Conservation (phyloP, 1,139 yeast genomes). For the Entelexis paramagnoliae region DNA sequence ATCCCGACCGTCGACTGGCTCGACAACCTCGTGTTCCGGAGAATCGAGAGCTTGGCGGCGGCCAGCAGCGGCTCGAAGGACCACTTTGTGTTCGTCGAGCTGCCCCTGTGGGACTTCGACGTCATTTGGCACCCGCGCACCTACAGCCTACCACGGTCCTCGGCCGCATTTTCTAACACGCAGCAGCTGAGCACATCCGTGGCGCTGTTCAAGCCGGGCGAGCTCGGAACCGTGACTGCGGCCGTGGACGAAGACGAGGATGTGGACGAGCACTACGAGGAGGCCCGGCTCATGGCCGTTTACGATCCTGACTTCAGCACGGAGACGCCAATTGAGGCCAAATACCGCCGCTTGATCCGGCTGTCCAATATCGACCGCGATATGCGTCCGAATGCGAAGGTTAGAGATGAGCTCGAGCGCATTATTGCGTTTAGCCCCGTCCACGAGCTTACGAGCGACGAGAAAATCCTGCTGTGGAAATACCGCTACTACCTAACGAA, state of each 20-base stretch:
- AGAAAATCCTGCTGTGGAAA: constrained; percentile 84
- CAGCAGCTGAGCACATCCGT: constrained; percentile 31
- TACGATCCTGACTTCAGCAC: constrained; percentile 57
- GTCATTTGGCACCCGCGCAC: constrained; percentile 44
- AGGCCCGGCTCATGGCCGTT: constrained; percentile 38
- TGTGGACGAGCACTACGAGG: constrained; percentile 27
- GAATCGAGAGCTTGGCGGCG: constrained; percentile 40
- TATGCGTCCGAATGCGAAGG: constrained; percentile 76
- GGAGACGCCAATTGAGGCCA: constrained; percentile 77
- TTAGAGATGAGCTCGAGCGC: constrained; percentile 58
- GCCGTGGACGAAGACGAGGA: constrained; percentile 11
- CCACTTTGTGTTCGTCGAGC: constrained; percentile 43
- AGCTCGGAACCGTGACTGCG: background rate
- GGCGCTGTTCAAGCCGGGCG: constrained; percentile 20
- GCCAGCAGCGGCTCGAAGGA: constrained; percentile 15
- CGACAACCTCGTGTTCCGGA: constrained; percentile 54
- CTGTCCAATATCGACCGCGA: constrained; percentile 49
- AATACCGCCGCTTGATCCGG: constrained; percentile 75
- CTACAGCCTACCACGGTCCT: constrained; percentile 24
- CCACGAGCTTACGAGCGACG: constrained; percentile 67
- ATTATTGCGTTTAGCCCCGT: constrained; percentile 76
- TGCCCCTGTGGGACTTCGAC: constrained; percentile 70
- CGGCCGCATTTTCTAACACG: constrained; percentile 23
- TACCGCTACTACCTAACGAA: constrained; percentile 76
- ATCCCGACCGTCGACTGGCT: constrained; percentile 60